These are phyloP conservation scores for Dactylellina haptotyla DNA, from an alignment of 2,329 filamentous ascomycete species.

Conservation along the genomic window DNA sequence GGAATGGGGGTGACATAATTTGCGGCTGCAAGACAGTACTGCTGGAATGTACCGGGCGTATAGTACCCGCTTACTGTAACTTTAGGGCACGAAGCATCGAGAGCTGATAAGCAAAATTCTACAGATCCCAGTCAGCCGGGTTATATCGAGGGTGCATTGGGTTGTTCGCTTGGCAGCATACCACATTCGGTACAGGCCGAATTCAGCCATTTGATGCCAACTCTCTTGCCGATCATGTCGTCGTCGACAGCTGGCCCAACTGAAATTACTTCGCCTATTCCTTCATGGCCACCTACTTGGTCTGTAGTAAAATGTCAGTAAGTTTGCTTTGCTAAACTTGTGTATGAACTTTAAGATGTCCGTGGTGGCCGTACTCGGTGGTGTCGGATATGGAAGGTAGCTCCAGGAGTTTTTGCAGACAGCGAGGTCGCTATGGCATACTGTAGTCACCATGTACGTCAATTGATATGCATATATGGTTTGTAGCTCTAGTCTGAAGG, in stretches of 20 bases:
- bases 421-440: conserved; percentile 59
- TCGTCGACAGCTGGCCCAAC: conserved; percentile 47
- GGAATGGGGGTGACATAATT: conserved; percentile 64
- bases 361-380: conserved; percentile 17
- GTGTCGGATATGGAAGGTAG: conserved; percentile 46
- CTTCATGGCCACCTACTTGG: conserved; percentile 56
- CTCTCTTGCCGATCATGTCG: conserved; percentile 52
- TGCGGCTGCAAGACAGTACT: conserved; percentile 22
- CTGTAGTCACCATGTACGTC: conserved; percentile 11
- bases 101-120: conserved; percentile 56
- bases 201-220: conserved; percentile 56
- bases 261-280: conserved; percentile 55
- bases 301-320: conserved; percentile 13
- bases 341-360: no score
- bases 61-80: conserved; percentile 58
- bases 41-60: conserved; percentile 57
- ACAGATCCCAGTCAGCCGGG: not conserved
- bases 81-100: conserved; percentile 55
- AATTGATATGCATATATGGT: no score
- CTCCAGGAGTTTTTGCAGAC: conserved; percentile 56
- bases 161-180: not conserved
- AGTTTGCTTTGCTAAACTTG: not conserved
- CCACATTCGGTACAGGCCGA: conserved; percentile 56
- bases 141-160: not conserved
- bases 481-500: no score